phyloP scores from a whole-genome alignment of 1,284 basidiomycete species.

The Ceratobasidium papillatum region DNA sequence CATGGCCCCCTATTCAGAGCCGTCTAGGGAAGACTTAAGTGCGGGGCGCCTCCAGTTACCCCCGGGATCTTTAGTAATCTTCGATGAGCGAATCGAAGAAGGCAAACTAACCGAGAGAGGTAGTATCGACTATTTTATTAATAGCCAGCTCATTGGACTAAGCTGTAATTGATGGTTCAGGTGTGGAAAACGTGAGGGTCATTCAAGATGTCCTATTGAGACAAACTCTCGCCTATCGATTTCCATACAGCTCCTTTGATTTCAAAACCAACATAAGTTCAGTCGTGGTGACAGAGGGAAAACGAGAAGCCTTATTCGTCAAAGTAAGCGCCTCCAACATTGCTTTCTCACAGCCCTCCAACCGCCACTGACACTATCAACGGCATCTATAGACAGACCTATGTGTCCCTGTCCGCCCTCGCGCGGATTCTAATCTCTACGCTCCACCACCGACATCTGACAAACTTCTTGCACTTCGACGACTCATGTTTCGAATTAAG shows the following conservation, averaged over 20 bases:
- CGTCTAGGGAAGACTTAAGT: slow-evolving; percentile 75
- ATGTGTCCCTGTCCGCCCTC: slow-evolving; percentile 46
- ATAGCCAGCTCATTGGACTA: background rate
- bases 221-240: slow-evolving; percentile 80
- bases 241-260: slow-evolving; percentile 78
- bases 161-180: slow-evolving; percentile 51
- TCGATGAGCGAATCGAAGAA: slow-evolving; percentile 76
- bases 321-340: slow-evolving; percentile 48
- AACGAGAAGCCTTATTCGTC: slow-evolving; percentile 50
- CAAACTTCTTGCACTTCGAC: slow-evolving; percentile 46
- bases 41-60: slow-evolving; percentile 80
- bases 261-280: slow-evolving; percentile 79
- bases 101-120: slow-evolving; percentile 71
- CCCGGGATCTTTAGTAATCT: slow-evolving; percentile 65
- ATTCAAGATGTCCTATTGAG: slow-evolving; percentile 72
- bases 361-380: background rate
- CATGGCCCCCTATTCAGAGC: slow-evolving; percentile 68
- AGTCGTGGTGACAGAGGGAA: slow-evolving; percentile 71
- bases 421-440: background rate
- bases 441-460: background rate
- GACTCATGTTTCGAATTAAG: slow-evolving; percentile 41
- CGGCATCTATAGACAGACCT: slow-evolving; percentile 45
- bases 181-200: slow-evolving; percentile 72
- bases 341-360: slow-evolving; percentile 44
- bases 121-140: slow-evolving; percentile 46